Base-by-base conservation (phyloP, 208 protist genomes). In the Lotmaria passim region DNA sequence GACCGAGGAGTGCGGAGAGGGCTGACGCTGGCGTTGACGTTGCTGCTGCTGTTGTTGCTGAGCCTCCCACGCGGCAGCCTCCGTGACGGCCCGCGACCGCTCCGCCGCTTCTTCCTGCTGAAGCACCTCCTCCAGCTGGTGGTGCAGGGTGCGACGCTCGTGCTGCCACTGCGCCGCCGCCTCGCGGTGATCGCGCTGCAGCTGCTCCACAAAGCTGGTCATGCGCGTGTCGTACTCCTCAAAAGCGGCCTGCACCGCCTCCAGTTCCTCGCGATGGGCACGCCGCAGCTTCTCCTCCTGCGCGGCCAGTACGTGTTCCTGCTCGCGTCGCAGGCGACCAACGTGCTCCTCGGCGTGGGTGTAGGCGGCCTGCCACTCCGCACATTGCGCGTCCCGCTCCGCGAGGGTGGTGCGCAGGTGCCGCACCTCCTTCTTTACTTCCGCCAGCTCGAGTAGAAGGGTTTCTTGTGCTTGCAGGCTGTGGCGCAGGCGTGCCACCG, bases 151-250 rank as follows among this genome's bases (percentile, higher is more conserved):
- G 39, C 73, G 61, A 28, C 79, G 69, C 43, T 85, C 66, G 21
- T 79, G 68, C 57, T 61, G 53, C 83, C 83, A 85, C 47, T 68
- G 72, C 21, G 52, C 57, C 24, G 53, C 69, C 38, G 82, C 83
- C 8, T 58, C 59, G 43, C 77, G 74, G 21, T 74, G 74, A 6
- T 83, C 78, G 39, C 47, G 62, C 48, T 76, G 41, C 3, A 89
- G 50, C 55, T 76, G 67, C 14, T 79, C 78, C 14, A 86, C 62
- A 50, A 82, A 84, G 10, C 55, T 43, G 0, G 71, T 76, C 73
- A 89, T 84, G 33, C 78, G 60, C 4, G 46, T 41, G 57, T 86
- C 80, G 61, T 89, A 89, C 34, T 75, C 66, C 24, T 79, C 73
- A 55, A 89, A 89, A 17, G 83, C 83, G 14, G 62, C 72, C 41